These are phyloP conservation scores for Nannochloropsis gaditana DNA, from an alignment of 108 stramenopile species.

Conservation along the genomic window DNA sequence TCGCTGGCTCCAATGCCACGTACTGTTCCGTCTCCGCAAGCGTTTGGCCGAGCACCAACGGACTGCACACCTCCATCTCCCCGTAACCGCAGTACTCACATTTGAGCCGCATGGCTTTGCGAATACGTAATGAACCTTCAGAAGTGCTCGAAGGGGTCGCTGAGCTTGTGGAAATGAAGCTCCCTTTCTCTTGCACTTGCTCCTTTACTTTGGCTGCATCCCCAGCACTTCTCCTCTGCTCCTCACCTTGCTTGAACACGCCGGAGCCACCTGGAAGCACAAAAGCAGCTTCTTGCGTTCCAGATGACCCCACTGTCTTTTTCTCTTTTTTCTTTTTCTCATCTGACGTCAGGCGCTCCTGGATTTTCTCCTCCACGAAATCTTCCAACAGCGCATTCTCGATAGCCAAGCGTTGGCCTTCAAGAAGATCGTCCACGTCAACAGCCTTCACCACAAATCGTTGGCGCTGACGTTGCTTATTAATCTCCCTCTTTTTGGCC, in stretches of 20 bases:
- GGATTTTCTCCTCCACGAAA: not conserved
- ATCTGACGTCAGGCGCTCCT: not conserved
- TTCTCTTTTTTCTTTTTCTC: not conserved
- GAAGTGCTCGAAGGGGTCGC: not conserved
- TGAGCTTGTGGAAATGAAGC: no score
- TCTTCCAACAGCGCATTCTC: not conserved
- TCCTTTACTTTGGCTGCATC: not conserved
- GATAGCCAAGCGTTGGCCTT: not conserved
- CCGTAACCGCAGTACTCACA: conserved; percentile 33
- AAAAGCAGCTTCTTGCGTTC: not conserved
- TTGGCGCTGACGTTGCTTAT: conserved; percentile 3
- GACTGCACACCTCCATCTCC: conserved; percentile 34
- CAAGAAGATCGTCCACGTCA: not conserved
- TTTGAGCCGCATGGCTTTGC: not conserved
- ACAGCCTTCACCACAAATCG: not conserved
- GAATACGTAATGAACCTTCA: not conserved
- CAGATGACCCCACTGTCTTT: not conserved
- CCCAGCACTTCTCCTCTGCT: not conserved
- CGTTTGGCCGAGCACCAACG: conserved; percentile 32
- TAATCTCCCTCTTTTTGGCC: conserved; percentile 9
- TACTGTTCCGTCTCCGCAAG: conserved; percentile 27
- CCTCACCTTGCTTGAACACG: not conserved
- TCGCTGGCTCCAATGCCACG: not conserved
- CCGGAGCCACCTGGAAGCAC: not conserved
- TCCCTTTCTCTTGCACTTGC: not conserved